Evolutionary conservation across 805 yeast genomes (phyloP).

Genomic region (Kodamaea kaohsiungensis): DNA sequence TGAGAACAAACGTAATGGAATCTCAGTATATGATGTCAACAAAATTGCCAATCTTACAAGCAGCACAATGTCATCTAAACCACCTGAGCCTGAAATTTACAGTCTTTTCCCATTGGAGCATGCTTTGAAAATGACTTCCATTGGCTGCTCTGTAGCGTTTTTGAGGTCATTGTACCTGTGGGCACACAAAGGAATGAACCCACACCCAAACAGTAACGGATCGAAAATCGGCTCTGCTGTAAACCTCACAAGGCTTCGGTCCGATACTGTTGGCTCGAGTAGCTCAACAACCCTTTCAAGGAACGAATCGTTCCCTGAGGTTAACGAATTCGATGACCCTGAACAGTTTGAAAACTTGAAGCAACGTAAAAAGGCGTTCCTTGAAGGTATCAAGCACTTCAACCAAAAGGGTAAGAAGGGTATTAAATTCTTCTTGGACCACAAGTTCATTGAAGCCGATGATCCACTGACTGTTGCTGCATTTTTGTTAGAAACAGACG

Average conservation of each 20-base stretch:
- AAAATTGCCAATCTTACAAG: conserved; percentile 78
- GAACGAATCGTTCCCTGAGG: conserved; percentile 26
- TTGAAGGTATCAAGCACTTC: conserved; percentile 77
- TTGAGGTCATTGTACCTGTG: conserved; percentile 79
- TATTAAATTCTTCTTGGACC: conserved; percentile 56
- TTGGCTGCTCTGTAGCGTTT: conserved; percentile 78
- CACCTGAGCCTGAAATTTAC: conserved; percentile 57
- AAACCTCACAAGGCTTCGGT: conserved; percentile 22
- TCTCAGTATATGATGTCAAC: conserved; percentile 72
- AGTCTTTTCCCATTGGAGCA: conserved; percentile 72
- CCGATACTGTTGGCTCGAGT: conserved; percentile 33
- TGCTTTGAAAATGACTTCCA: conserved; percentile 78
- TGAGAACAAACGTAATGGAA: conserved; percentile 47
- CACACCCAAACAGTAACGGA: not conserved
- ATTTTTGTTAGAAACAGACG: conserved; percentile 69
- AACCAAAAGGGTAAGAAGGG: conserved; percentile 87
- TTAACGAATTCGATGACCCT: conserved; percentile 57
- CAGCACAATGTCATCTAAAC: conserved; percentile 55
- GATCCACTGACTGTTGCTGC: conserved; percentile 71
- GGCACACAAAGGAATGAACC: conserved; percentile 64
- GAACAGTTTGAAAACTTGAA: conserved; percentile 83
- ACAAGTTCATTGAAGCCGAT: conserved; percentile 62
- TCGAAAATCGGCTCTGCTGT: conserved; percentile 1
- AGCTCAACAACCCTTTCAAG: conserved; percentile 27
- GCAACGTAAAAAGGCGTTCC: conserved; percentile 75